These are phyloP conservation scores for Chytriomyces sp. DNA, from an alignment of 192 early-diverging fungal genomes.

Conservation along the genomic window DNA sequence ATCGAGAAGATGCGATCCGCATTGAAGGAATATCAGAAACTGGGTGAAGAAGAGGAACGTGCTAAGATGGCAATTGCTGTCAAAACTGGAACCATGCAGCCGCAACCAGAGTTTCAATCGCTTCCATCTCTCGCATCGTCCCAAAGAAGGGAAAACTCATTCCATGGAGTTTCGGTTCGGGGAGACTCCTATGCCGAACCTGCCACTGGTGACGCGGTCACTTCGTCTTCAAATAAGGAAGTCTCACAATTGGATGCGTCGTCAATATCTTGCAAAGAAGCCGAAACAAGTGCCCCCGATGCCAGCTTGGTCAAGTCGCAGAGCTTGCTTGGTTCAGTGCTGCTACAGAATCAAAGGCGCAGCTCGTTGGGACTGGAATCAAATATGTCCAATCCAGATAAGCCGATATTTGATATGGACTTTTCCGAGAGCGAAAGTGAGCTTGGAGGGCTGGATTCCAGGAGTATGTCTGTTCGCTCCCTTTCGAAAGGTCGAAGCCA, in stretches of 20 bases:
- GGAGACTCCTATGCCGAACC: constrained; percentile 4
- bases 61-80: constrained; percentile 46
- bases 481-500: constrained; percentile 16
- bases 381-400: constrained; percentile 8
- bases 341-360: constrained; percentile 14
- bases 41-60: constrained; percentile 43
- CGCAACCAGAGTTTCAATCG: not conserved
- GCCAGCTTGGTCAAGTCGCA: not conserved
- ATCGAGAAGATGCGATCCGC: constrained; percentile 43
- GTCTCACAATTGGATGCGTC: not conserved
- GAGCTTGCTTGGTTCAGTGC: constrained; percentile 6
- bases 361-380: constrained; percentile 16
- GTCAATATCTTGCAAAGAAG: not conserved
- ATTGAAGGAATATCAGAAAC: constrained; percentile 34
- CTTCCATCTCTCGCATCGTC: constrained; percentile 19
- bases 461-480: constrained; percentile 24
- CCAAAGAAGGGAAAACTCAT: not conserved
- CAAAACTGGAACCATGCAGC: constrained; percentile 33
- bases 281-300: not conserved
- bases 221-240: not conserved
- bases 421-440: constrained; percentile 28
- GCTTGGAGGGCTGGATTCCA: constrained; percentile 1
- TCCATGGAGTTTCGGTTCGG: constrained; percentile 23
- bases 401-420: constrained; percentile 9
- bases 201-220: not conserved